Base-by-base conservation (phyloP, 2,329 filamentous ascomycete species). In the Grosmannia clavigera region DNA sequence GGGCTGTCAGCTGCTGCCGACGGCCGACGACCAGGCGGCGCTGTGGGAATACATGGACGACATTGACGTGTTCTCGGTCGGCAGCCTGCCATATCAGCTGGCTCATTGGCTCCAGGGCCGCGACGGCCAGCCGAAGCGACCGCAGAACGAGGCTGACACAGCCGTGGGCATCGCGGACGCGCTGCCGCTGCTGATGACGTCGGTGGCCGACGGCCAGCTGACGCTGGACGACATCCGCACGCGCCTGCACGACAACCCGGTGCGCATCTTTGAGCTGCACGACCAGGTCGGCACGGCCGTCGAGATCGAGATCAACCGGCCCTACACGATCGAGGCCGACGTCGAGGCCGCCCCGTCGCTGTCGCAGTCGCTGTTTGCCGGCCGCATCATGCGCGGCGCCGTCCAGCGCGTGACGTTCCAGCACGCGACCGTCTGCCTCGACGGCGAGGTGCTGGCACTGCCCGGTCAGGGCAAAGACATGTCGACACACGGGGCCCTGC, bases 261-360 rank as follows among this genome's bases (percentile, higher is more conserved):
- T 87, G 75, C 81, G 82, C 69, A 91, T 92, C 67, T 92, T 92
- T 66, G 87, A 92, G 75, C 80, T 92, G 57, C 88, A 92, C 65
- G 88, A 92, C 66, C 88, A 92, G 72, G 73, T 80, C n/a, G 84
- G 84, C 61, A 85, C 86, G 46, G 82, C 81, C 5, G 79, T 92
- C 43, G 88, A 92, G 75, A 80, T 89, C 27, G 88, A 91, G 72
- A 78, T 91, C 66, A 87, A 90, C 69, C 82, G 88, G 53, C 80
- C 85, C 2, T 88, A 87, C 70, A 76, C 81, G 4, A 75, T 86
- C 60, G 72, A 81, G 19, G 16, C 14, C 10, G 25, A 27, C 56
- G n/a, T 46, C 19, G 58, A 16, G 1, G 51, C 9, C 9, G 38
- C 9, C 25, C 70, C 72, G 61, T 71, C 75, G 27, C 90, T 85